phyloP scores from a whole-genome alignment of 371 early-diverging fungal species.

The Neoconidiobolus thromboides region DNA sequence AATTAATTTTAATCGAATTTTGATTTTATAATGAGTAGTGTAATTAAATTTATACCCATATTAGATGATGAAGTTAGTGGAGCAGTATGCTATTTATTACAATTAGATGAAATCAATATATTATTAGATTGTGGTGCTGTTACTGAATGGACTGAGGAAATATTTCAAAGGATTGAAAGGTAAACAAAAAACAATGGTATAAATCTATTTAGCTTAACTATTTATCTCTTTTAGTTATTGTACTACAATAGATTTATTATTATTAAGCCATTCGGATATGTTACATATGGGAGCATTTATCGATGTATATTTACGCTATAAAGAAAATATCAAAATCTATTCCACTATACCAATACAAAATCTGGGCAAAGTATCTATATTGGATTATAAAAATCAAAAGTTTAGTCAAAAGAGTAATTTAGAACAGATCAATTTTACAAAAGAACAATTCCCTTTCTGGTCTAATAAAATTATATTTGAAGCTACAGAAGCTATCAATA shows the following conservation, averaged over 20 bases:
- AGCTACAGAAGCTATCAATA: conserved; percentile 64
- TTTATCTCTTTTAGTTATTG: not conserved
- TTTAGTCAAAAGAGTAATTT: no score
- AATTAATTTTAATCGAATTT: not conserved
- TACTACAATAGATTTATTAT: conserved; percentile 45
- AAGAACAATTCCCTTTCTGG: no score
- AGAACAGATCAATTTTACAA: no score
- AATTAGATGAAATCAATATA: conserved; percentile 78
- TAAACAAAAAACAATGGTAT: not conserved
- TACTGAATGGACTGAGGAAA: conserved; percentile 44
- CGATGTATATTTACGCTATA: conserved; percentile 56
- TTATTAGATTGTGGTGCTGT: conserved; percentile 88
- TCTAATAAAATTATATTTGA: conserved; percentile 48
- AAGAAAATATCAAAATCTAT: conserved; percentile 75
- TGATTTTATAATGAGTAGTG: conserved; percentile 28
- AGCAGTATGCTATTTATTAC: conserved; percentile 74
- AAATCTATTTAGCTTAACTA: not conserved
- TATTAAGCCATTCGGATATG: conserved; percentile 80
- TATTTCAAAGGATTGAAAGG: conserved; percentile 16
- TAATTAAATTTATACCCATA: conserved; percentile 63
- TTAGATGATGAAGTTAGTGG: conserved; percentile 67
- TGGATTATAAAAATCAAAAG: conserved; percentile 38
- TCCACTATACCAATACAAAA: conserved; percentile 86
- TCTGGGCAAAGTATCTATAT: conserved; percentile 77
- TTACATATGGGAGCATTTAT: conserved; percentile 81